These are phyloP conservation scores for Maudiozyma barnettii DNA, from an alignment of 805 yeast species.

Conservation along the genomic window DNA sequence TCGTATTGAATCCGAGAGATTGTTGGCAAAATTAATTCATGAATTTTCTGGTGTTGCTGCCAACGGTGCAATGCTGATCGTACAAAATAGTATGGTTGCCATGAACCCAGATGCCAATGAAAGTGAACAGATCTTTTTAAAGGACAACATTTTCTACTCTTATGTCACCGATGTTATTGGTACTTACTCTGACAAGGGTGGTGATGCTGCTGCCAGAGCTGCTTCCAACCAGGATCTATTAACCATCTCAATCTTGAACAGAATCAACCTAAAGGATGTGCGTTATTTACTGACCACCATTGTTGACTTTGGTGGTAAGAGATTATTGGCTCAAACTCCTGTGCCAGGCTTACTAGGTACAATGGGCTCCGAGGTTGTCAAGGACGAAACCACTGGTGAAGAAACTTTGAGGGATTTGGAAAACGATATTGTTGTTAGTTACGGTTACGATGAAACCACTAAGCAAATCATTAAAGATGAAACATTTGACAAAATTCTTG, in stretches of 20 bases:
- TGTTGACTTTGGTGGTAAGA: slow-evolving; percentile 81
- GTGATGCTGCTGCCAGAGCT: slow-evolving; percentile 77
- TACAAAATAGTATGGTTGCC: slow-evolving; percentile 64
- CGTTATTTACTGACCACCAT: slow-evolving; percentile 72
- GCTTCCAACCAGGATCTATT: slow-evolving; percentile 70
- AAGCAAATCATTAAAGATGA: slow-evolving; percentile 40
- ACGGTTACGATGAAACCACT: slow-evolving; percentile 64
- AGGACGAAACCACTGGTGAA: slow-evolving; percentile 34
- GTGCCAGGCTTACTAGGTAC: slow-evolving; percentile 66
- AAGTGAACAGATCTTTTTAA: slow-evolving; percentile 56
- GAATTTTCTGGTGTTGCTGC: slow-evolving; percentile 73
- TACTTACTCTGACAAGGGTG: slow-evolving; percentile 57
- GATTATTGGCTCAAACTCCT: slow-evolving; percentile 88
- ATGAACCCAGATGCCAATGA: slow-evolving; percentile 69
- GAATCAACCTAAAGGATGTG: slow-evolving; percentile 52
- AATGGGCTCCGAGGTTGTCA: slow-evolving; percentile 31
- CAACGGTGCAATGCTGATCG: slow-evolving; percentile 68
- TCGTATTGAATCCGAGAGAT: slow-evolving; percentile 64
- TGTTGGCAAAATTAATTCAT: slow-evolving; percentile 57
- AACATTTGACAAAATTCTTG: slow-evolving; percentile 46
- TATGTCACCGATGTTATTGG: slow-evolving; percentile 55
- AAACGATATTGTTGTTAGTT: slow-evolving; percentile 44
- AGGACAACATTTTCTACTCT: slow-evolving; percentile 82
- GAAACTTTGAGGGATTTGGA: slow-evolving; percentile 31
- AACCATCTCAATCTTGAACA: slow-evolving; percentile 59